Conservation (phyloP, 2,329 filamentous ascomycete genomes). For the Spiromastix sp. region DNA sequence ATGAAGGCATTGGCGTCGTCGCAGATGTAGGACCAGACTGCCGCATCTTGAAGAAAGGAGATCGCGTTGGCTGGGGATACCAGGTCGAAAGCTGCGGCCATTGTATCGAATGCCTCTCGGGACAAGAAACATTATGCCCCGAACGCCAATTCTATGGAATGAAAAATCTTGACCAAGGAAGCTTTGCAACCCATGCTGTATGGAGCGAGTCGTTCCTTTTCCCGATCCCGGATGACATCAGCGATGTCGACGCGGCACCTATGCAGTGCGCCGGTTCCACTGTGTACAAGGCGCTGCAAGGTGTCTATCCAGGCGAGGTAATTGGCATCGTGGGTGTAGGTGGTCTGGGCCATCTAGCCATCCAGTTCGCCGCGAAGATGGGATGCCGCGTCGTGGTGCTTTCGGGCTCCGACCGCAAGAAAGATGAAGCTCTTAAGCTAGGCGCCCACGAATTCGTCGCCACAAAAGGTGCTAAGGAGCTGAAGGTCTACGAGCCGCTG, state of each 20-base stretch:
- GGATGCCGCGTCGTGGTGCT: slow-evolving; percentile 44
- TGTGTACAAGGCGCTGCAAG: slow-evolving; percentile 39
- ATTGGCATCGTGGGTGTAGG: slow-evolving; percentile 46
- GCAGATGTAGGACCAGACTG: slow-evolving; percentile 21
- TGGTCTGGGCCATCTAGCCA: slow-evolving; percentile 42
- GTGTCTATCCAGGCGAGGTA: slow-evolving; percentile 34
- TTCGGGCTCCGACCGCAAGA: slow-evolving; percentile 41
- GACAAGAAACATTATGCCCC: slow-evolving; percentile 1
- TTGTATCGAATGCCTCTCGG: slow-evolving; percentile 15
- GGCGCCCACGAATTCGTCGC: slow-evolving; percentile 50
- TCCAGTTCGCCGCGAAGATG: slow-evolving; percentile 44
- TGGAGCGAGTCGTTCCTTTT: slow-evolving; percentile 31
- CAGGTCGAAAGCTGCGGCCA: slow-evolving; percentile 26
- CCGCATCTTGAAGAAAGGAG: slow-evolving; percentile 27
- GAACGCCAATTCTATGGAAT: slow-evolving; percentile 16
- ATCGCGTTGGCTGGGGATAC: slow-evolving; percentile 35
- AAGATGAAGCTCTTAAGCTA: slow-evolving; percentile 42
- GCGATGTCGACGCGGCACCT: slow-evolving; percentile 36
- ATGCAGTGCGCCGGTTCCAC: slow-evolving; percentile 43
- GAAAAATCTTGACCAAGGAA: slow-evolving; percentile 27
- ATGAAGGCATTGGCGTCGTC: slow-evolving; percentile 29
- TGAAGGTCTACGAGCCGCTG: slow-evolving; percentile 22
- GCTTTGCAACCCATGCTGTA: slow-evolving; percentile 26
- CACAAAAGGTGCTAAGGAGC: slow-evolving; percentile 20
- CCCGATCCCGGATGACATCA: slow-evolving; percentile 34